Percentiles rank a stretch among this genome's conserved stretches.
Conservation (phyloP, 1,284 basidiomycete genomes). For the Ceratobasidium sp. region DNA sequence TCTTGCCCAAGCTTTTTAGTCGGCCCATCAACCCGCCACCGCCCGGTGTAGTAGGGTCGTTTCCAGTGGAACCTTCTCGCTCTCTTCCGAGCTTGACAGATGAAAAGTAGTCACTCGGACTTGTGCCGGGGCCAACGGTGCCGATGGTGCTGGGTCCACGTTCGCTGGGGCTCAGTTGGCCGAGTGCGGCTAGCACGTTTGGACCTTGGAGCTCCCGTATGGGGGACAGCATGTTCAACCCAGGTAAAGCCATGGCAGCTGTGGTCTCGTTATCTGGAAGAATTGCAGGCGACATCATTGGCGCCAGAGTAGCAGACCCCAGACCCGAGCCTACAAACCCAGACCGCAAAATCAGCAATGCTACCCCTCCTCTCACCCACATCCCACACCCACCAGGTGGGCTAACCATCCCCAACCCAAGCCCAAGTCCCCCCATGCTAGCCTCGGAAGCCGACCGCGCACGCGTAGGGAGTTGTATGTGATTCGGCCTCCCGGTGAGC, state of each 20-base stretch:
- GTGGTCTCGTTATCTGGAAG: constrained; percentile 48
- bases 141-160: constrained; percentile 4
- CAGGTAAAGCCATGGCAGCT: constrained; percentile 28
- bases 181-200: background rate
- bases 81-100: constrained; percentile 16
- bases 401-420: constrained; percentile 21
- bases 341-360: background rate
- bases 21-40: constrained; percentile 75
- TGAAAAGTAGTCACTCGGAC: constrained; percentile 24
- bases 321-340: constrained; percentile 14
- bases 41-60: constrained; percentile 33
- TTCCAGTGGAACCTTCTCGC: background rate
- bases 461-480: constrained; percentile 25
- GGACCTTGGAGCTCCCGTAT: constrained; percentile 4
- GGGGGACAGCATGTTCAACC: background rate
- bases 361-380: background rate
- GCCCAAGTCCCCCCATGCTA: constrained; percentile 25
- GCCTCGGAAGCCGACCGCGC: constrained; percentile 30
- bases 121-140: constrained; percentile 19
- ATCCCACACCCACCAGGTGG: background rate
- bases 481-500: constrained; percentile 21
- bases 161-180: constrained; percentile 9
- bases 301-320: constrained; percentile 26
- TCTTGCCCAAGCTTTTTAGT: constrained; percentile 75
- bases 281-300: constrained; percentile 49